phyloP scores from a whole-genome alignment of 495 filamentous ascomycete genomes.

The Aspergillus conjunctus region DNA sequence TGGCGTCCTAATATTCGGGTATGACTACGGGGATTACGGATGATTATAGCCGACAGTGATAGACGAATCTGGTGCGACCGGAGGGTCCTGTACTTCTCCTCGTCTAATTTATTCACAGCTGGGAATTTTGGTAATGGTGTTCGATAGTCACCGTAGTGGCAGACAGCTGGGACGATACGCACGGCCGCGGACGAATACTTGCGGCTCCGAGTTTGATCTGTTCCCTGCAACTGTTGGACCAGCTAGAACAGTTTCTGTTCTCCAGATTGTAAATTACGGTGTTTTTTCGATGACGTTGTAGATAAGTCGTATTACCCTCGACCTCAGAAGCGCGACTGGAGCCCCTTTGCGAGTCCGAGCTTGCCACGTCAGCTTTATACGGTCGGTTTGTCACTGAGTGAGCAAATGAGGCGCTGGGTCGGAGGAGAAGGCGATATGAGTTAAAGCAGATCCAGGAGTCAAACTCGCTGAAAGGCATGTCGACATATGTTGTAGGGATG shows the following conservation, averaged over 20 bases:
- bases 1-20: slow-evolving; percentile 69
- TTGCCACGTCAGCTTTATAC: slow-evolving; percentile 54
- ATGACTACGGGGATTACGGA: slow-evolving; percentile 66
- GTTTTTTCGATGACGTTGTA: slow-evolving; percentile 25
- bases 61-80: slow-evolving; percentile 29
- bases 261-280: slow-evolving; percentile 50
- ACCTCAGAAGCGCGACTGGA: slow-evolving; percentile 73
- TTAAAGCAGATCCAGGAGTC: slow-evolving; percentile 80
- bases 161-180: slow-evolving; percentile 69
- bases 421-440: slow-evolving; percentile 56
- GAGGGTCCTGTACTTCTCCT: slow-evolving; percentile 13
- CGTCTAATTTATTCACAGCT: slow-evolving; percentile 35
- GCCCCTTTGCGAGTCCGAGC: slow-evolving; percentile 68
- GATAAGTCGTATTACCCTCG: slow-evolving; percentile 54
- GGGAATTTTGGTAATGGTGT: slow-evolving; percentile 62
- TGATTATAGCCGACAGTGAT: slow-evolving; percentile 57
- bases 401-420: slow-evolving; percentile 64
- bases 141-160: slow-evolving; percentile 64
- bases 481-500: slow-evolving; percentile 34
- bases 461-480: slow-evolving; percentile 73
- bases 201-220: slow-evolving; percentile 68
- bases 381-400: slow-evolving; percentile 72
- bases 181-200: slow-evolving; percentile 73
- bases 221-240: slow-evolving; percentile 72
- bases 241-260: slow-evolving; percentile 53